These are phyloP conservation scores for Mortierella sp. DNA, from an alignment of 371 early-diverging fungal genomes.

Conservation along the genomic window DNA sequence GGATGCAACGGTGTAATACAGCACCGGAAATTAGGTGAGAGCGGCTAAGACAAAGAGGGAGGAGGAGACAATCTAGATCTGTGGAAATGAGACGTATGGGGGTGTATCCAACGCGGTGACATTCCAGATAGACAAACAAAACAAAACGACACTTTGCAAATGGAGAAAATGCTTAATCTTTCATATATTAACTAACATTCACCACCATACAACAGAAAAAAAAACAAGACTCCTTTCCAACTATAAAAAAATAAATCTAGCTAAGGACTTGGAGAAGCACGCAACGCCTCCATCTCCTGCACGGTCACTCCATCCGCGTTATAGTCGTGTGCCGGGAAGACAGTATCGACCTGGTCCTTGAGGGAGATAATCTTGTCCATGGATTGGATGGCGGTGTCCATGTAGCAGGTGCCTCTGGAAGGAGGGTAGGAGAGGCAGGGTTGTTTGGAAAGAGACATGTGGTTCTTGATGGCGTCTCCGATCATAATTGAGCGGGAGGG, in stretches of 20 bases:
- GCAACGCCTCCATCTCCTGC: conserved; percentile 18
- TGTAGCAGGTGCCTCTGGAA: conserved; percentile 10
- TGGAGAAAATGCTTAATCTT: too few relatives aligned
- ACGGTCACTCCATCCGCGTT: conserved; percentile 26
- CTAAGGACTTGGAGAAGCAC: background rate
- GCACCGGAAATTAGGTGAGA: too few relatives aligned
- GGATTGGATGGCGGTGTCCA: conserved; percentile 21
- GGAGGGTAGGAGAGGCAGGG: conserved; percentile 18
- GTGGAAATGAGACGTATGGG: too few relatives aligned
- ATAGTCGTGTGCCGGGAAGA: conserved; percentile 40
- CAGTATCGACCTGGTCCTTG: conserved; percentile 24
- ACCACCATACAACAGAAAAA: too few relatives aligned
- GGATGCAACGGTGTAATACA: too few relatives aligned
- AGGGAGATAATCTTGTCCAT: conserved; percentile 34
- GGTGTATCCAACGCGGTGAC: background rate
- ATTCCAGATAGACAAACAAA: too few relatives aligned
- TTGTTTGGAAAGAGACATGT: conserved; percentile 9
- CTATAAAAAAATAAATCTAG: too few relatives aligned
- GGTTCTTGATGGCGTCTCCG: conserved; percentile 42
- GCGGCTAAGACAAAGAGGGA: too few relatives aligned
- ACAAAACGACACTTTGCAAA: too few relatives aligned
- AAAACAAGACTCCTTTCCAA: too few relatives aligned
- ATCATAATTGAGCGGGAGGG: conserved; percentile 40
- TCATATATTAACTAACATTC: too few relatives aligned
- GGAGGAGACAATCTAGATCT: too few relatives aligned